These are phyloP conservation scores for Aureobasidium sp. DNA, from an alignment of 2,329 filamentous ascomycete species.

Conservation along the genomic window DNA sequence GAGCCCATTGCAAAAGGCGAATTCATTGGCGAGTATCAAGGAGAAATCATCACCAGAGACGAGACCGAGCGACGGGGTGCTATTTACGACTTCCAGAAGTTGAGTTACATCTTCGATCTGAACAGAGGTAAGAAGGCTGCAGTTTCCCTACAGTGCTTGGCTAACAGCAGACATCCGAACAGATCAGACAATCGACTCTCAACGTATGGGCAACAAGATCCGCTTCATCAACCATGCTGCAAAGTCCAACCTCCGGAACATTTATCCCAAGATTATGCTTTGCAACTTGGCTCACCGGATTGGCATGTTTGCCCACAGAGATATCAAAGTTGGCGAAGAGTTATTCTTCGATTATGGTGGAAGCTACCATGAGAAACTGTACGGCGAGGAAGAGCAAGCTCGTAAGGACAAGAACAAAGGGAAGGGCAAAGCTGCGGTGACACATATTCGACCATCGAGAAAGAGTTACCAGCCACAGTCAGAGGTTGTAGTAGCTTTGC, in stretches of 20 bases:
- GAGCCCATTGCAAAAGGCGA: constrained; percentile 58
- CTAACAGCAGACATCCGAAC: not conserved
- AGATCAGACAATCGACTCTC: constrained; percentile 56
- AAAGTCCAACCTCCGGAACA: constrained; percentile 40
- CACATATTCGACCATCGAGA: not conserved
- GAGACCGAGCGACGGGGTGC: constrained; percentile 64
- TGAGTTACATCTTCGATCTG: constrained; percentile 53
- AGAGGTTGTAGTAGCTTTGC: not conserved
- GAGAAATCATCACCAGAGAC: constrained; percentile 62
- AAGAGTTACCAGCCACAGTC: not conserved
- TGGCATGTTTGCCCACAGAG: constrained; percentile 58
- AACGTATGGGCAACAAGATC: constrained; percentile 68
- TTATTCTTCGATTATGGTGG: constrained; percentile 71
- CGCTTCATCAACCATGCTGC: constrained; percentile 75
- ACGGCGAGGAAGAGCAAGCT: constrained; percentile 3
- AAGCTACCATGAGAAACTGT: constrained; percentile 11
- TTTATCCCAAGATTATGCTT: constrained; percentile 58
- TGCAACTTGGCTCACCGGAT: constrained; percentile 69
- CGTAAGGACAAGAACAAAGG: not conserved
- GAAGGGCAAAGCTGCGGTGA: not conserved
- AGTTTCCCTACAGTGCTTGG: not conserved
- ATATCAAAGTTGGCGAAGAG: constrained; percentile 65
- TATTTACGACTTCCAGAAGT: constrained; percentile 50
- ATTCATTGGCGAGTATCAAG: constrained; percentile 75
- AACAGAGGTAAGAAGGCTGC: constrained; percentile 32